Conservation (phyloP, 805 yeast genomes). For the Yamadazyma sp. region DNA sequence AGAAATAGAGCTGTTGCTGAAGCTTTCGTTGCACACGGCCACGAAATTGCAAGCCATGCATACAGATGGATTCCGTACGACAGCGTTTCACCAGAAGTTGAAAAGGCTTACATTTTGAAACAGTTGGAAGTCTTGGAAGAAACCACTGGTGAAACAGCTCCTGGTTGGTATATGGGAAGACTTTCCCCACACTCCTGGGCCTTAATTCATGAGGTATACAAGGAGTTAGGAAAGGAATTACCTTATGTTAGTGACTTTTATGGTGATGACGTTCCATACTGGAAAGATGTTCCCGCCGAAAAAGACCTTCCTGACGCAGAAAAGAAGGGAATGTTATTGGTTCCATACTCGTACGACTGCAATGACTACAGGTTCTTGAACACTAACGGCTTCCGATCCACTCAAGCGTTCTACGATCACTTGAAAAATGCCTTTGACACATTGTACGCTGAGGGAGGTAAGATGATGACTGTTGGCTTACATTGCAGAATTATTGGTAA, state of each 20-base stretch:
- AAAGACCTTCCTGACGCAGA: constrained; percentile 15
- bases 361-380: constrained; percentile 24
- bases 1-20: constrained; percentile 14
- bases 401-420: constrained; percentile 26
- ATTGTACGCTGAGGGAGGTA: constrained; percentile 18
- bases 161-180: constrained; percentile 21
- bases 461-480: constrained; percentile 19
- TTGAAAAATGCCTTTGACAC: constrained; percentile 35
- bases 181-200: constrained; percentile 17
- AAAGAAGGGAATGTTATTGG: constrained; percentile 24
- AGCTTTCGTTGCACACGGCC: constrained; percentile 19
- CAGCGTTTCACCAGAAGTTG: constrained; percentile 15
- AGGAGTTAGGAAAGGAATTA: constrained; percentile 15
- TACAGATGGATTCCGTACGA: constrained; percentile 20
- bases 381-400: constrained; percentile 24
- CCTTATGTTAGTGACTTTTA: constrained; percentile 18
- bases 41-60: constrained; percentile 20
- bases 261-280: constrained; percentile 20
- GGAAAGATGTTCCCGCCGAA: constrained; percentile 19
- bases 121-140: constrained; percentile 15
- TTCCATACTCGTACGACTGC: constrained; percentile 24
- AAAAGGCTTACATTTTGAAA: constrained; percentile 17
- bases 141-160: constrained; percentile 13
- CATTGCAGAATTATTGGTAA: constrained; percentile 18
- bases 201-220: constrained; percentile 16